Evolutionary conservation across 1,284 basidiomycete species (phyloP), one percentile per base, ranked within the genome.

Genomic region (Cerioporus squamosus): DNA sequence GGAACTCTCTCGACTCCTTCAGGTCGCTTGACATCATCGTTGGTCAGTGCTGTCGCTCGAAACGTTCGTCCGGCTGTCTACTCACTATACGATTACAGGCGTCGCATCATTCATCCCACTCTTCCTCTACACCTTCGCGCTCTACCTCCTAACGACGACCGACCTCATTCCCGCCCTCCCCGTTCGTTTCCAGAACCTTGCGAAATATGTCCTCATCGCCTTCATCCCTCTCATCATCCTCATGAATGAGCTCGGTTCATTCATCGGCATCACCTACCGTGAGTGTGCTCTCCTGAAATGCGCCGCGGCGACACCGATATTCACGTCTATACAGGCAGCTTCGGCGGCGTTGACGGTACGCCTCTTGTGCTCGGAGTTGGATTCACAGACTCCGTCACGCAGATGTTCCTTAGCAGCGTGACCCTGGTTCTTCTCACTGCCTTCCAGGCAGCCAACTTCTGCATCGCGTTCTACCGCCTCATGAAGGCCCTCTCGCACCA

Each of bases 221-320:
- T 81, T 83, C 61, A 81, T 89, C 51, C 84, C 87, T 9, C 66
- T 79, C 31, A 79, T 88, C 54, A 56, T 88, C 55, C 71, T 75
- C 9, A 69, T 81, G 61, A 87, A 87, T 67, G 84, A 84, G 61
- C 70, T 88, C 22, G 82, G 81, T 14, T 89, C 89, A 1, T 88
- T 92, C 63, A 65, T 87, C 33, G 85, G 86, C 51, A 78, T 85
- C 29, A 74, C 77, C 7, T 81, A 85, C 51, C 71, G 88, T 89
- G 66, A 66, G 82, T 77, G 5, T 9, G 26, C 36, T 38, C 29
- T 1, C 18, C n/a, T 20, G n/a, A 12, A 5, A 36, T n/a, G 20
- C 6, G n/a, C n/a, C n/a, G n/a, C n/a, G n/a, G 42, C 10, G 38
- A 26, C n/a, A 24, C 33, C 8, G 6, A 14, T 36, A 36, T 40